Conservation (phyloP, 2,329 filamentous ascomycete genomes). For the Dothideomycetes sp. region DNA sequence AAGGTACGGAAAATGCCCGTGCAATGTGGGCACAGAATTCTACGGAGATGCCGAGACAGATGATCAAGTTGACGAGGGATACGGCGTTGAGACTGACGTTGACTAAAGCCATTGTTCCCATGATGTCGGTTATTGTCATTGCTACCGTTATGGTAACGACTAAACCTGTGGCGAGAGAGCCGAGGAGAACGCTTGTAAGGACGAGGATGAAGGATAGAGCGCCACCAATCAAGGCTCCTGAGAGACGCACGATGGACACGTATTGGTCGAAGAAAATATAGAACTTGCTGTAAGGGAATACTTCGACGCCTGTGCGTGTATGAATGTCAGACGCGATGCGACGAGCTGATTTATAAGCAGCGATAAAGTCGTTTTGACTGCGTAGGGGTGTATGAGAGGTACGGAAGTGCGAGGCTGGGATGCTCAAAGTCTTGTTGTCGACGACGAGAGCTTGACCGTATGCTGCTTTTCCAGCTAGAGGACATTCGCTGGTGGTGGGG, state of each 20-base stretch:
- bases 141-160: conserved; percentile 78
- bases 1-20: conserved; percentile 90
- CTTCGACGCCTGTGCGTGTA: conserved; percentile 60
- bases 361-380: conserved; percentile 86
- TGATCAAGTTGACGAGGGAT: conserved; percentile 89
- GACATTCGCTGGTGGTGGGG: conserved; percentile 74
- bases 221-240: conserved; percentile 68
- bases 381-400: conserved; percentile 79
- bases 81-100: conserved; percentile 90
- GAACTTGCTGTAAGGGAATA: conserved; percentile 95
- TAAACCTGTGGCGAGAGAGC: conserved; percentile 69
- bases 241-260: conserved; percentile 69
- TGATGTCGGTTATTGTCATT: conserved; percentile 91
- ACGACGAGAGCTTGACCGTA: conserved; percentile 80
- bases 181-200: conserved; percentile 70
- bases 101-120: conserved; percentile 86
- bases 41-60: conserved; percentile 91
- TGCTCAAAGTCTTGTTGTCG: conserved; percentile 55
- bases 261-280: conserved; percentile 99
- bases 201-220: conserved; percentile 79
- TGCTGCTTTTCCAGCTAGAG: conserved; percentile 76
- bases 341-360: conserved; percentile 77
- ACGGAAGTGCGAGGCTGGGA: conserved; percentile 83
- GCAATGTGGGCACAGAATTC: conserved; percentile 98
- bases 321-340: conserved; percentile 75